phyloP scores from a whole-genome alignment of 208 protist species.

The Herpetomonas muscarum region DNA sequence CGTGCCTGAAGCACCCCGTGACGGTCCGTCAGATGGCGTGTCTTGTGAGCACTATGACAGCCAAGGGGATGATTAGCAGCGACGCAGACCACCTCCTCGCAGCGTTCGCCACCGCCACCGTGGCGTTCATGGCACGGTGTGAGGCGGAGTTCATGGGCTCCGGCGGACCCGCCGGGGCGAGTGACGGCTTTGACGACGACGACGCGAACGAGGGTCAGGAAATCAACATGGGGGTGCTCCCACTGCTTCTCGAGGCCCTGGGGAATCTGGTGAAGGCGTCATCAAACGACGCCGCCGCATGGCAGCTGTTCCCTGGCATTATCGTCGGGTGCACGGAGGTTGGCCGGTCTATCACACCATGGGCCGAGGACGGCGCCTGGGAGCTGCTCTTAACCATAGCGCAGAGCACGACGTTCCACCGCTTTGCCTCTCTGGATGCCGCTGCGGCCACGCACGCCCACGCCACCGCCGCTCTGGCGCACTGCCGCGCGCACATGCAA shows the following conservation, averaged over 20 bases:
- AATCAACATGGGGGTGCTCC: slow-evolving; percentile 28
- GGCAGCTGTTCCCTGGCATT: slow-evolving; percentile 42
- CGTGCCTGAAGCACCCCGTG: slow-evolving; percentile 28
- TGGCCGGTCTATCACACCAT: slow-evolving; percentile 30
- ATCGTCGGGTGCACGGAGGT: slow-evolving; percentile 54
- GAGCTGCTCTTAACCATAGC: slow-evolving; percentile 63
- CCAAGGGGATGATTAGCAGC: slow-evolving; percentile 30
- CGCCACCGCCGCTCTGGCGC: slow-evolving; percentile 28
- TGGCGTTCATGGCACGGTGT: slow-evolving; percentile 21
- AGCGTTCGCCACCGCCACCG: slow-evolving; percentile 39
- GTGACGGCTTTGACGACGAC: neutral
- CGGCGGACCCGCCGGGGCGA: neutral
- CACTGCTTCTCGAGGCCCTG: slow-evolving; percentile 59
- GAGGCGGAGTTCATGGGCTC: slow-evolving; percentile 4
- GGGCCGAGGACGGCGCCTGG: slow-evolving; percentile 78
- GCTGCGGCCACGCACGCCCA: neutral
- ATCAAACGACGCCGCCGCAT: slow-evolving; percentile 26
- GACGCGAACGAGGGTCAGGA: slow-evolving; percentile 23
- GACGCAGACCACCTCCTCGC: slow-evolving; percentile 46
- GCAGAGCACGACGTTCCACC: slow-evolving; percentile 21
- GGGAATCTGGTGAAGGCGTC: slow-evolving; percentile 29
- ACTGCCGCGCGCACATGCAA: slow-evolving; percentile 38
- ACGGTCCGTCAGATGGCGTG: slow-evolving; percentile 41
- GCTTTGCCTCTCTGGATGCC: neutral
- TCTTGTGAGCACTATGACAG: slow-evolving; percentile 54